Percentiles rank a stretch among this genome's conserved stretches.
These are phyloP conservation scores for Endothia cerciana DNA, from an alignment of 2,329 filamentous ascomycete genomes.

Conservation along the genomic window DNA sequence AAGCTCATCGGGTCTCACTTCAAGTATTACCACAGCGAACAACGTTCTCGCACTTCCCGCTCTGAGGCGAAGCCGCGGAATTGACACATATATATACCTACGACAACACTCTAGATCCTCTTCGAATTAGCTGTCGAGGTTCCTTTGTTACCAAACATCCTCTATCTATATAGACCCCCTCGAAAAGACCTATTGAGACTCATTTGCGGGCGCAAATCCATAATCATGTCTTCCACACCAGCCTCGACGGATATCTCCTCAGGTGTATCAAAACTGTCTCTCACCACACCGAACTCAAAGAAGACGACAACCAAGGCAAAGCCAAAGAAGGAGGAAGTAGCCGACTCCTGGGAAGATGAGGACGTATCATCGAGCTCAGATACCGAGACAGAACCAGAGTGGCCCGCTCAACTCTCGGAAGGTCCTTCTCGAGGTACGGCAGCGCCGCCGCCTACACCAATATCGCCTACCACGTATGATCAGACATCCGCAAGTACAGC, in stretches of 20 bases:
- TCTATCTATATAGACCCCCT: not conserved
- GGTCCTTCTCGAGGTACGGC: conserved; percentile 34
- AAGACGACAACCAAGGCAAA: conserved; percentile 34
- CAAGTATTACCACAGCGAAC: not conserved
- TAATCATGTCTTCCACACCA: conserved; percentile 27
- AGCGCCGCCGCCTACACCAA: conserved; percentile 70
- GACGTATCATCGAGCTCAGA: conserved; percentile 52
- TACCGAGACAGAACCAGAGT: conserved; percentile 37
- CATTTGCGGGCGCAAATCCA: not conserved
- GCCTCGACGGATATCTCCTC: conserved; percentile 27
- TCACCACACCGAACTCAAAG: conserved; percentile 32
- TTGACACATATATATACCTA: conserved; percentile 8
- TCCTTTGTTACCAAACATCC: not conserved
- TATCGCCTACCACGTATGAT: conserved; percentile 52
- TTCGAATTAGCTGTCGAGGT: not conserved
- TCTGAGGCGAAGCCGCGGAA: not conserved
- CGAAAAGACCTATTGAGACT: not conserved
- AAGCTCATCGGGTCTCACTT: not conserved
- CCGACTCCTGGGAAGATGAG: conserved; percentile 81
- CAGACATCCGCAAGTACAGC: conserved; percentile 23
- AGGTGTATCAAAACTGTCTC: conserved; percentile 38
- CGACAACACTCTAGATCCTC: not conserved
- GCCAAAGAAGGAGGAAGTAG: conserved; percentile 50
- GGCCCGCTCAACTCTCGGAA: conserved; percentile 32
- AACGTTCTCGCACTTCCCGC: not conserved